These are phyloP conservation scores for Claviceps sp. DNA, from an alignment of 2,329 filamentous ascomycete genomes.

Conservation along the genomic window DNA sequence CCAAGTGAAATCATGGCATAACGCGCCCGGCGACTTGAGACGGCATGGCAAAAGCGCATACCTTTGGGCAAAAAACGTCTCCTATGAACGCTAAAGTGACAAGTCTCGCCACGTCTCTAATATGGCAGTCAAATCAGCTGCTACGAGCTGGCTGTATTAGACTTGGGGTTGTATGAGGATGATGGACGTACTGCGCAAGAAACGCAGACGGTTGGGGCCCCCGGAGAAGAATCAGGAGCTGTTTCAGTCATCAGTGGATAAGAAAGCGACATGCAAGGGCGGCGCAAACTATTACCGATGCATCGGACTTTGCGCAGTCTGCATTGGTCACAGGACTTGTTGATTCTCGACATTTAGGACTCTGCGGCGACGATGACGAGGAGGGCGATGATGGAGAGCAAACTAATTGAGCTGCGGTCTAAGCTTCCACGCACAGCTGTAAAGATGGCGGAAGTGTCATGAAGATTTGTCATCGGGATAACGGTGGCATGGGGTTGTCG, in stretches of 20 bases:
- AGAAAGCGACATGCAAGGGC: not conserved
- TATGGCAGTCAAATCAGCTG: not conserved
- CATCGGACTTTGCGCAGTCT: slow-evolving; percentile 12
- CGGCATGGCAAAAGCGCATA: not conserved
- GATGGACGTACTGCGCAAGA: slow-evolving; percentile 2
- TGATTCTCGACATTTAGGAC: slow-evolving; percentile 3
- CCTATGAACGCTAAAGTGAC: slow-evolving; percentile 3
- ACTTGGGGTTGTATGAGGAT: not conserved
- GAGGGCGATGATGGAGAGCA: not conserved
- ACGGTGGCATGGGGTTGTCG: too few relatives aligned
- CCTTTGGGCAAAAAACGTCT: slow-evolving; percentile 3
- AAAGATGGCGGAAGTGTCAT: too few relatives aligned
- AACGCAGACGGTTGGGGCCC: not conserved
- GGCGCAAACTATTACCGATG: slow-evolving; percentile 6
- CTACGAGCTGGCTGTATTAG: not conserved
- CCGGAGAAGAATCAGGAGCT: slow-evolving; percentile 1
- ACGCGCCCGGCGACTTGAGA: not conserved
- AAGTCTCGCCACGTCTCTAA: slow-evolving; percentile 2
- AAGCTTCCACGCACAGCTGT: too few relatives aligned
- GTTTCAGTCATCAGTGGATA: not conserved
- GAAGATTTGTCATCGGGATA: too few relatives aligned
- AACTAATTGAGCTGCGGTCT: too few relatives aligned
- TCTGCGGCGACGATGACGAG: not conserved
- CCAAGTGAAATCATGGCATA: not conserved
- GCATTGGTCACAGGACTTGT: slow-evolving; percentile 12